Evolutionary conservation across 805 yeast species (phyloP).

Genomic region (Cyberlindnera suaveolens): DNA sequence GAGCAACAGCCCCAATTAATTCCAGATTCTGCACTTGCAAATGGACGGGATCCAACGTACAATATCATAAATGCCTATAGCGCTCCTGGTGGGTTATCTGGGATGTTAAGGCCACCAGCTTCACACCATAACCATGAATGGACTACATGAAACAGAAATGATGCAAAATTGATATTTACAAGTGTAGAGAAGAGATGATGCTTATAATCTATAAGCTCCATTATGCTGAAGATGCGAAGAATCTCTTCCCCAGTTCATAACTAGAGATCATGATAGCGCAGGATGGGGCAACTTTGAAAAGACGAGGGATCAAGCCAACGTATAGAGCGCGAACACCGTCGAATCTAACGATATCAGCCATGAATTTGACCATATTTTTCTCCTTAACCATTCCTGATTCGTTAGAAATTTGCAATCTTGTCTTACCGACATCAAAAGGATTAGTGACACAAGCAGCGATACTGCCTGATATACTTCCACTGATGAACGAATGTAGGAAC

Average conservation of each 20-base stretch:
- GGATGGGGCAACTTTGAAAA: slow-evolving; percentile 89
- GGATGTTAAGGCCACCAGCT: slow-evolving; percentile 10
- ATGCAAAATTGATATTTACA: not conserved
- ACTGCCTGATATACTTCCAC: slow-evolving; percentile 82
- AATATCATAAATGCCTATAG: slow-evolving; percentile 17
- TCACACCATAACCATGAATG: slow-evolving; percentile 14
- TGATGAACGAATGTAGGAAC: slow-evolving; percentile 59
- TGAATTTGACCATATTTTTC: slow-evolving; percentile 61
- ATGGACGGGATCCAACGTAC: slow-evolving; percentile 1
- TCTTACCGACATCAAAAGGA: slow-evolving; percentile 97
- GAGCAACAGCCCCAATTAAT: not conserved
- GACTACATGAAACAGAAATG: slow-evolving; percentile 2
- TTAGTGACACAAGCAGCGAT: slow-evolving; percentile 84
- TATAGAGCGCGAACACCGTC: slow-evolving; percentile 87
- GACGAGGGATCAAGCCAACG: slow-evolving; percentile 80
- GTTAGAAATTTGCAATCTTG: slow-evolving; percentile 70
- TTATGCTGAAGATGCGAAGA: slow-evolving; percentile 27
- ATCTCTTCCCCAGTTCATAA: slow-evolving; percentile 79
- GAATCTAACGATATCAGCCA: slow-evolving; percentile 51
- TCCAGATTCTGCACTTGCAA: not conserved
- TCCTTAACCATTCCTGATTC: slow-evolving; percentile 18
- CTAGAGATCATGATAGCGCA: slow-evolving; percentile 98
- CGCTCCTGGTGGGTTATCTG: slow-evolving; percentile 11
- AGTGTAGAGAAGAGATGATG: not conserved
- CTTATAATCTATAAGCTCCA: not conserved